A percentile compares a stretch with the other conserved stretches of the same genome.
These are phyloP conservation scores for Hypoxylon intermedium DNA, from an alignment of 495 filamentous ascomycete genomes.

Conservation along the genomic window DNA sequence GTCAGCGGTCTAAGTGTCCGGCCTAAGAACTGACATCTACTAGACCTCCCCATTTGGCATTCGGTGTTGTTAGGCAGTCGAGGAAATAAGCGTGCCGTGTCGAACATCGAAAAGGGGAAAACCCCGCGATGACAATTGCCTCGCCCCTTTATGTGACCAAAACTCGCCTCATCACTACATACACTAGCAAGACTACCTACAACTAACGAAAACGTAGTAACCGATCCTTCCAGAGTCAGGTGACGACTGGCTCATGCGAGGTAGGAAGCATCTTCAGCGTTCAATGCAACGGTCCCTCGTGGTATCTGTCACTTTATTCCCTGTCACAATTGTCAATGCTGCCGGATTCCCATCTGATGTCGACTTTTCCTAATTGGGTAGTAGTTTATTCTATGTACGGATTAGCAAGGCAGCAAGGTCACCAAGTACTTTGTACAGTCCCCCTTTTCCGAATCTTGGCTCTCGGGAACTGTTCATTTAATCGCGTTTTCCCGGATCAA, in stretches of 20 bases:
- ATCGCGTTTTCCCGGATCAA: not conserved
- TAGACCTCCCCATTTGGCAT: too few relatives aligned
- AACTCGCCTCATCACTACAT: conserved; percentile 1
- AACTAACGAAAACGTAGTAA: conserved; percentile 7
- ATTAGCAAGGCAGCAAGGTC: too few relatives aligned
- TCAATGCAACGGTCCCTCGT: conserved; percentile 15
- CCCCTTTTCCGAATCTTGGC: conserved; percentile 4
- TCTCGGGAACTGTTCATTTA: not conserved
- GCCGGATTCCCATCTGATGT: not conserved
- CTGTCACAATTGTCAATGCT: conserved; percentile 11
- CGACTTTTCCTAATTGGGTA: conserved; percentile 35
- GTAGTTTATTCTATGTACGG: conserved; percentile 12
- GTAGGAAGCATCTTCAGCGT: not conserved
- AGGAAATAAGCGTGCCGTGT: too few relatives aligned
- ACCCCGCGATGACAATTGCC: not conserved
- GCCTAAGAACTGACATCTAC: too few relatives aligned
- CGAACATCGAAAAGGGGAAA: not conserved
- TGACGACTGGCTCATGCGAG: conserved; percentile 34
- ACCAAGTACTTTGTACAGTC: too few relatives aligned
- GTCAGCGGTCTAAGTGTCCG: too few relatives aligned
- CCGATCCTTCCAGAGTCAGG: conserved; percentile 24
- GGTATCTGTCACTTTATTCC: conserved; percentile 13
- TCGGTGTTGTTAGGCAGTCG: too few relatives aligned
- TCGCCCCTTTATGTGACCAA: not conserved
- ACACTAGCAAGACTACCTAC: not conserved